phyloP scores from a whole-genome alignment of 73 alveolate species.

The Blepharisma stoltei region DNA sequence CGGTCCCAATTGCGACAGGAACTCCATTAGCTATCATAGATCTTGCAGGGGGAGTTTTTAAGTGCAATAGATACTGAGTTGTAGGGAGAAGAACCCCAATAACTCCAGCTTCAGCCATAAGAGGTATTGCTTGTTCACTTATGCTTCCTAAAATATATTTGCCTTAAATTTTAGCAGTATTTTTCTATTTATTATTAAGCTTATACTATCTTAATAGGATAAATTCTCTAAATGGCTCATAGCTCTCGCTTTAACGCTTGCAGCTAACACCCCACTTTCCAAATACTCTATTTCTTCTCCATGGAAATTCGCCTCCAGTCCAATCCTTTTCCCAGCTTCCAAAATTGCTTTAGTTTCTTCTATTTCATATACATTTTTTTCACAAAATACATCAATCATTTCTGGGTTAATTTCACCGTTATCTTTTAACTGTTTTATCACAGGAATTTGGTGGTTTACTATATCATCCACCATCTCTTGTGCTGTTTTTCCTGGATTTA shows the following conservation, averaged over 20 bases:
- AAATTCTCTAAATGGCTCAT: slow-evolving; percentile 50
- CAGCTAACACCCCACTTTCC: slow-evolving; percentile 49
- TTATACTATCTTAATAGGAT: no score
- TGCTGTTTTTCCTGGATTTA: slow-evolving; percentile 49
- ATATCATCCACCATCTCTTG: slow-evolving; percentile 33
- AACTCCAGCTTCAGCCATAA: slow-evolving; percentile 45
- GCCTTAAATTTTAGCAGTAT: no score
- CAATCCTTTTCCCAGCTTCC: slow-evolving; percentile 35
- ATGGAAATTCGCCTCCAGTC: slow-evolving; percentile 49
- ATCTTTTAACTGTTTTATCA: slow-evolving; percentile 34
- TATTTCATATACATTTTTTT: slow-evolving; percentile 46
- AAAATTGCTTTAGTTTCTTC: slow-evolving; percentile 42
- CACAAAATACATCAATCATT: slow-evolving; percentile 65
- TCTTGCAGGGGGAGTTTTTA: slow-evolving; percentile 54
- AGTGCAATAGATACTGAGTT: slow-evolving; percentile 42
- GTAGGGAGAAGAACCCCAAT: slow-evolving; percentile 57
- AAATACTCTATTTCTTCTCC: slow-evolving; percentile 59
- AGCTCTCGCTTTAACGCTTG: slow-evolving; percentile 40
- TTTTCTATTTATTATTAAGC: no score
- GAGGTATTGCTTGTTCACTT: slow-evolving; percentile 43
- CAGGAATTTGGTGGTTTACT: slow-evolving; percentile 39
- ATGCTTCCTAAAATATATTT: not conserved
- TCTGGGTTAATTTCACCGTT: slow-evolving; percentile 48
- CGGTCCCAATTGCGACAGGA: slow-evolving; percentile 55
- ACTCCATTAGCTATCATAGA: slow-evolving; percentile 46